Base-by-base conservation (phyloP, 257 asterid genomes). In the Ophiorrhiza pumila region DNA sequence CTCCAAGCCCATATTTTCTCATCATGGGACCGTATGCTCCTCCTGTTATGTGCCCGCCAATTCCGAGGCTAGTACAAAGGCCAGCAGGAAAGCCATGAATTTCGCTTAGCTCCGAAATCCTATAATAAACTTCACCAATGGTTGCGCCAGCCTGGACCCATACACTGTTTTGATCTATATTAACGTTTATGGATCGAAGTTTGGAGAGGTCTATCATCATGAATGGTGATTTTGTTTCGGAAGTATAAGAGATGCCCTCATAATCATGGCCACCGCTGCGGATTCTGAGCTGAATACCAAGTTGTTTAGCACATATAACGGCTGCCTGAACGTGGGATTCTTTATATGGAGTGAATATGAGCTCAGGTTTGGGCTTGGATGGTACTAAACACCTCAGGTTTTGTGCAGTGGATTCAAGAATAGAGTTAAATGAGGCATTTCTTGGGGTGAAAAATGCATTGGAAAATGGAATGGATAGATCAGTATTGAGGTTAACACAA, bases 261-360 rank as follows among this genome's bases (percentile, higher is more conserved):
- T 74, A 74, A 4, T 71, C 76, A 39, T 74, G 77, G 15, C 77
- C 80, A 27, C 80, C 80, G 35, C 80, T 69, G 5, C 74, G 32
- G 64, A 72, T 45, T 71, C 73, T 77, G 13, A 77, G 73, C 41
- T 71, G 73, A 22, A 71, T 42, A 4, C 56, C 63, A 1, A 65
- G 53, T 7, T 71, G 9, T 71, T 71, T 77, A 1, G 73, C 34
- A 29, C 80, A 77, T 0, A 71, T 71, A 22, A 77, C 80, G 0
- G 73, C 68, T 10, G 77, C 79, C 25, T 79, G 83, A 29, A 74
- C 80, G 46, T 79, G 80, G 59, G 71, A 72, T 75, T 74, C 83
- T 0, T 7, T 2, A 27, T 69, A 6, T 1, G 83, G 83, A 2
- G 62, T 74, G 79, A 79, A 79, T 5, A 79, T 79, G 29, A 79